Percentiles rank a stretch among this genome's conserved stretches.
These are phyloP conservation scores for Trichosanthes truncata DNA, from an alignment of 306 rosid species.

Conservation along the genomic window DNA sequence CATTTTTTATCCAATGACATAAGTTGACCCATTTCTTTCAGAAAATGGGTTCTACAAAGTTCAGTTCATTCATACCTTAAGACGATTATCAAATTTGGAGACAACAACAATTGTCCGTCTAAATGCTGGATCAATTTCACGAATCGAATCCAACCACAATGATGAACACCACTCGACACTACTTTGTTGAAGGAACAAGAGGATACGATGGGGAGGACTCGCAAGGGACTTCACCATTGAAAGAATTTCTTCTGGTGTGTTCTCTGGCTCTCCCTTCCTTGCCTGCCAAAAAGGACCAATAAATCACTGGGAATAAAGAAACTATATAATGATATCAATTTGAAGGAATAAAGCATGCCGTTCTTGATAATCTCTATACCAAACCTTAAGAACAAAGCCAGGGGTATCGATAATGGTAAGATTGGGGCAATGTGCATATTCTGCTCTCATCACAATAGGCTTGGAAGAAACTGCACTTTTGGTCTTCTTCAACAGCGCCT, in stretches of 20 bases:
- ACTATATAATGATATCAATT: not conserved
- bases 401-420: conserved; percentile 97
- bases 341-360: not conserved
- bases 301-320: not conserved
- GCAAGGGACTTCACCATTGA: conserved; percentile 92
- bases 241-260: conserved; percentile 86
- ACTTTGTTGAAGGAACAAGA: conserved; percentile 92
- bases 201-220: conserved; percentile 85
- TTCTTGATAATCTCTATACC: not conserved
- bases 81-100: conserved; percentile 96
- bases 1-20: not conserved
- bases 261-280: conserved; percentile 92
- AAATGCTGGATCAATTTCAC: conserved; percentile 82
- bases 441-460: conserved; percentile 93
- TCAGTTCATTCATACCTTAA: conserved; percentile 44
- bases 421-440: conserved; percentile 90
- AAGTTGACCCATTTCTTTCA: not conserved
- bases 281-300: conserved; percentile 41
- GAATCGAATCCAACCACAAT: conserved; percentile 78
- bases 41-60: not conserved
- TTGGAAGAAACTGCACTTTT: conserved; percentile 79
- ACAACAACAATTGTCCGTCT: conserved; percentile 75
- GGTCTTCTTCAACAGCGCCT: conserved; percentile 60
- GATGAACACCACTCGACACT: conserved; percentile 99
- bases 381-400: conserved; percentile 92